These are phyloP conservation scores for Alternaria alternata DNA, from an alignment of 2,329 filamentous ascomycete species.

Conservation along the genomic window DNA sequence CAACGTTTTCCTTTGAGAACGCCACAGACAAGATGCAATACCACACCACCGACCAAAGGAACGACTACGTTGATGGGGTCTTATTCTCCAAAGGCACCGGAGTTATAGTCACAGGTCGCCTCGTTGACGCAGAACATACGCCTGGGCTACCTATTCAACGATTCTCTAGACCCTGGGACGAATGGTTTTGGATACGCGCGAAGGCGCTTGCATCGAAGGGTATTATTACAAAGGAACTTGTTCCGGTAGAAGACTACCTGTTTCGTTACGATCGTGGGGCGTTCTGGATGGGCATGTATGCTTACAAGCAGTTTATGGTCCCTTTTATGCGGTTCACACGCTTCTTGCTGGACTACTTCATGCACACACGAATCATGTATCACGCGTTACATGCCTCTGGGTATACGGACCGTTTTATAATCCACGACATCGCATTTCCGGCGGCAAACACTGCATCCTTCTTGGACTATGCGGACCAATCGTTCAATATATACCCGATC, in stretches of 20 bases:
- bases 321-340: constrained; percentile 68
- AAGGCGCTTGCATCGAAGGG: constrained; percentile 17
- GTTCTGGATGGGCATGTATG: constrained; percentile 70
- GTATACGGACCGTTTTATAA: constrained; percentile 63
- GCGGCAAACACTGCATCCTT: constrained; percentile 60
- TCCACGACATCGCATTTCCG: constrained; percentile 70
- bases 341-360: constrained; percentile 66
- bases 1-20: constrained; percentile 59
- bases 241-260: constrained; percentile 64
- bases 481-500: constrained; percentile 62
- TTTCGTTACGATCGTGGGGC: constrained; percentile 70
- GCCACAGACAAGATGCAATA: constrained; percentile 59
- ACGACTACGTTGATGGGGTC: constrained; percentile 76
- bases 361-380: constrained; percentile 71
- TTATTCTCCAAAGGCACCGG: constrained; percentile 64
- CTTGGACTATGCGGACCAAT: constrained; percentile 58
- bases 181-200: constrained; percentile 79
- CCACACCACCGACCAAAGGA: constrained; percentile 49
- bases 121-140: constrained; percentile 56
- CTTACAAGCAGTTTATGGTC: constrained; percentile 65
- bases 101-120: constrained; percentile 67
- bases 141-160: constrained; percentile 35
- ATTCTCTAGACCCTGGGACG: constrained; percentile 67
- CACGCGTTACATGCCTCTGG: constrained; percentile 68
- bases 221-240: constrained; percentile 46